These are phyloP conservation scores for Colletotrichum musae DNA, from an alignment of 2,329 filamentous ascomycete species.

Conservation along the genomic window DNA sequence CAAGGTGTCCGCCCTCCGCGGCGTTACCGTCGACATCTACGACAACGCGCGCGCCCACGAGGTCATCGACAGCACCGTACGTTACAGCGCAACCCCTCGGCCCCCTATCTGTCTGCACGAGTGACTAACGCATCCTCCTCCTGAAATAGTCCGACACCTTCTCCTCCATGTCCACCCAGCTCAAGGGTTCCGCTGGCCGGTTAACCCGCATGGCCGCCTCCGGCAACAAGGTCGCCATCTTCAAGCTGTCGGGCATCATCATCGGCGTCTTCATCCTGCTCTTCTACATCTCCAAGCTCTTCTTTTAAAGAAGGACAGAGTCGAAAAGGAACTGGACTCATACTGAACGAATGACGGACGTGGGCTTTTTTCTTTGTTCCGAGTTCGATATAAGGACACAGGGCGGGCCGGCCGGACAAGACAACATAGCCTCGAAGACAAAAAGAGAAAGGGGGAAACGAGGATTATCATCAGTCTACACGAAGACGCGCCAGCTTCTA, in stretches of 20 bases:
- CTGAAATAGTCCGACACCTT: slow-evolving; percentile 85
- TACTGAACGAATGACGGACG: too few relatives aligned
- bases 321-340: too few relatives aligned
- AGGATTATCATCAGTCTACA: too few relatives aligned
- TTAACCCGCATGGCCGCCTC: slow-evolving; percentile 91
- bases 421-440: too few relatives aligned
- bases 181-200: slow-evolving; percentile 87
- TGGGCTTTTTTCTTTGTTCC: too few relatives aligned
- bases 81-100: slow-evolving; percentile 46
- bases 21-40: slow-evolving; percentile 97
- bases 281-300: slow-evolving; percentile 79
- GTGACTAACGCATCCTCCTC: not conserved
- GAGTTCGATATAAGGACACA: too few relatives aligned
- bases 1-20: slow-evolving; percentile 92
- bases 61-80: slow-evolving; percentile 88
- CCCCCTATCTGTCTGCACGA: not conserved
- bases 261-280: slow-evolving; percentile 80
- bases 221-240: slow-evolving; percentile 90
- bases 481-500: too few relatives aligned
- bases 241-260: slow-evolving; percentile 90
- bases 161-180: slow-evolving; percentile 83
- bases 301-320: slow-evolving; percentile 62
- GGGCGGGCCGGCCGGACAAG: too few relatives aligned
- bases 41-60: slow-evolving; percentile 92
- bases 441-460: too few relatives aligned